These are phyloP conservation scores for Diaporthe vexans DNA, from an alignment of 2,329 filamentous ascomycete species.

Conservation along the genomic window DNA sequence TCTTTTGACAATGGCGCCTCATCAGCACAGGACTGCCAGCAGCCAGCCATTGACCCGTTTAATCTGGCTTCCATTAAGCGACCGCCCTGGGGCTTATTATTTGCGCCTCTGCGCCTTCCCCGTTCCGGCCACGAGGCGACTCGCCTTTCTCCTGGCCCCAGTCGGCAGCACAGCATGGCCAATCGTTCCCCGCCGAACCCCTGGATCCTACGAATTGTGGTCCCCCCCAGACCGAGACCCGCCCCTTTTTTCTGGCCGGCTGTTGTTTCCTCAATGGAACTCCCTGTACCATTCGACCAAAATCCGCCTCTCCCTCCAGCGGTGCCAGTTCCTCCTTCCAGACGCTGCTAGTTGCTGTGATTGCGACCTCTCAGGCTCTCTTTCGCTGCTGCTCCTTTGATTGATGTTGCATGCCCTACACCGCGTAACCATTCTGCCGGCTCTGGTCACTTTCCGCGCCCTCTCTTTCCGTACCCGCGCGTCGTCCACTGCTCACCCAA, in stretches of 20 bases:
- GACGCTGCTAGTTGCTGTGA: slow-evolving; percentile 9
- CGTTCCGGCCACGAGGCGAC: slow-evolving; percentile 29
- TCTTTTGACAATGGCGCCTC: slow-evolving; percentile 14
- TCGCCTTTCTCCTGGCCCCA: slow-evolving; percentile 28
- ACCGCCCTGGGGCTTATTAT: slow-evolving; percentile 3
- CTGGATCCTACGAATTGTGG: slow-evolving; percentile 32
- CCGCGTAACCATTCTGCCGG: slow-evolving; percentile 32
- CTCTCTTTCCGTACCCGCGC: slow-evolving; percentile 18
- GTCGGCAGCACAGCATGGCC: slow-evolving; percentile 26
- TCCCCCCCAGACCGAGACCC: slow-evolving; percentile 27
- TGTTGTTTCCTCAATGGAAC: slow-evolving; percentile 39
- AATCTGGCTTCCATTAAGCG: slow-evolving; percentile 20
- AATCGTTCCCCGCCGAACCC: slow-evolving; percentile 40
- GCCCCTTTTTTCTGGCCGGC: slow-evolving; percentile 37
- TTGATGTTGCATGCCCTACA: slow-evolving; percentile 37
- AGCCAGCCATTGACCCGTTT: slow-evolving; percentile 10
- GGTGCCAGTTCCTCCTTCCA: slow-evolving; percentile 33
- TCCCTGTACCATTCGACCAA: slow-evolving; percentile 36
- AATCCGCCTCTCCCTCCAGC: slow-evolving; percentile 11
- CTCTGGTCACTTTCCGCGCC: slow-evolving; percentile 34
- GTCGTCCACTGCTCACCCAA: slow-evolving; percentile 10
- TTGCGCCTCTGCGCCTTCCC: slow-evolving; percentile 9
- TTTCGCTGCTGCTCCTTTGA: slow-evolving; percentile 30
- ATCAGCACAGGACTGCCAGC: not conserved
- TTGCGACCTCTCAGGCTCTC: not conserved